Evolutionary conservation across 2,329 filamentous ascomycete species (phyloP).

Genomic region (Coniella lustricola): DNA sequence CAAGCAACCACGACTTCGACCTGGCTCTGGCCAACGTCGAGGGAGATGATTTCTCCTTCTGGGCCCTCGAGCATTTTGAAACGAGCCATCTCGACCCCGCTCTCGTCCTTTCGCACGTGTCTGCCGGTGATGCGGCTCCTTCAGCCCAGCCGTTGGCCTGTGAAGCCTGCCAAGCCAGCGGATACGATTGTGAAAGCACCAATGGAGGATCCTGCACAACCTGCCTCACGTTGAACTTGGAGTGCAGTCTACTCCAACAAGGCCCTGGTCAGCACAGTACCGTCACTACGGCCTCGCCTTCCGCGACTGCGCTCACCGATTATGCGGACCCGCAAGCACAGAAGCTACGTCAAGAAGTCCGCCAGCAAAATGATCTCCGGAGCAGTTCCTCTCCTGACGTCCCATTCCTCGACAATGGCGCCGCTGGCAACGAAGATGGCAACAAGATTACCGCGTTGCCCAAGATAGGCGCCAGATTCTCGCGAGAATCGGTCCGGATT

Average conservation of each 20-base stretch:
- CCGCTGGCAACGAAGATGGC: conserved; percentile 19
- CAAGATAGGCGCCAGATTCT: conserved; percentile 71
- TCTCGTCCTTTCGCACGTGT: not conserved
- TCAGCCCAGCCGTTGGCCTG: conserved; percentile 43
- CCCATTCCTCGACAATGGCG: conserved; percentile 15
- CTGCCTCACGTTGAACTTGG: conserved; percentile 51
- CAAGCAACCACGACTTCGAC: conserved; percentile 35
- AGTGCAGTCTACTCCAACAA: conserved; percentile 48
- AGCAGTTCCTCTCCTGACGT: conserved; percentile 21
- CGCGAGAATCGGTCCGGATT: conserved; percentile 69
- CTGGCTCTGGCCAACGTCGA: conserved; percentile 48
- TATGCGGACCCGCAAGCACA: conserved; percentile 28
- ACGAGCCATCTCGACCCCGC: conserved; percentile 29
- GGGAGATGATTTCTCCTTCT: conserved; percentile 54
- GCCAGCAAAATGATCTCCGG: conserved; percentile 15
- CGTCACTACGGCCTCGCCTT: conserved; percentile 33
- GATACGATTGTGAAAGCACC: conserved; percentile 55
- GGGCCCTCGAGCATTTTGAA: conserved; percentile 51
- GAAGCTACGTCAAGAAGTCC: conserved; percentile 28
- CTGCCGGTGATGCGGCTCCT: conserved; percentile 20
- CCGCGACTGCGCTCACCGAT: conserved; percentile 39
- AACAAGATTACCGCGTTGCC: conserved; percentile 28
- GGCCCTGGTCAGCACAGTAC: conserved; percentile 27
- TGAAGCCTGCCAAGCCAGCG: conserved; percentile 41
- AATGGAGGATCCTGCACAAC: conserved; percentile 57